These are phyloP conservation scores for Cryptococcus sp. DNA, from an alignment of 1,284 basidiomycete species.

Conservation along the genomic window DNA sequence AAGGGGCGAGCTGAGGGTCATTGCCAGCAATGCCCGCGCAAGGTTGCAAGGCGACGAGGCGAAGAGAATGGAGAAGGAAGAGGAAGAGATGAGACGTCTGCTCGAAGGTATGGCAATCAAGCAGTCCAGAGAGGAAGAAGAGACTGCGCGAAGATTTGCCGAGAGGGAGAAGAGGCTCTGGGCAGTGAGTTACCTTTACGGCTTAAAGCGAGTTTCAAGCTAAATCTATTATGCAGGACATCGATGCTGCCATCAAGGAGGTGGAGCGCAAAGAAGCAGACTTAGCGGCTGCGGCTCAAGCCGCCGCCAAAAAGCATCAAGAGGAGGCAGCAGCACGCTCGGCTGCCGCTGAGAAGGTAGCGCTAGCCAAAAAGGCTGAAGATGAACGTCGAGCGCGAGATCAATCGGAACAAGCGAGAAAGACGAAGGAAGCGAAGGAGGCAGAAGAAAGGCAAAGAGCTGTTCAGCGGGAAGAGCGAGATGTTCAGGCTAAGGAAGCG, in stretches of 20 bases:
- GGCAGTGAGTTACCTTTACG: constrained; percentile 32
- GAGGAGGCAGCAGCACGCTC: constrained; percentile 28
- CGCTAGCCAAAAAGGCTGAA: constrained; percentile 27
- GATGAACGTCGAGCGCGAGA: constrained; percentile 28
- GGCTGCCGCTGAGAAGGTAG: constrained; percentile 29
- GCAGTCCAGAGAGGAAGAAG: constrained; percentile 37
- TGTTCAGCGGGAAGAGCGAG: constrained; percentile 18
- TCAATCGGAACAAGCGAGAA: constrained; percentile 24
- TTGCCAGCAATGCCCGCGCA: constrained; percentile 26
- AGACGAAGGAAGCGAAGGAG: constrained; percentile 18
- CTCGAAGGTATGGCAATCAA: constrained; percentile 38
- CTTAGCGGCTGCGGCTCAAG: constrained; percentile 11
- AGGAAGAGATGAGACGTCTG: constrained; percentile 37
- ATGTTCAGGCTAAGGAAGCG: constrained; percentile 13
- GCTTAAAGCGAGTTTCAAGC: neutral
- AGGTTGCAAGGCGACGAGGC: constrained; percentile 20
- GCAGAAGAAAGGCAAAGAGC: constrained; percentile 11
- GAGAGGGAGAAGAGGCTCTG: constrained; percentile 43
- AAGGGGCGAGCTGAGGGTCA: constrained; percentile 19
- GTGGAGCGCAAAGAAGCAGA: constrained; percentile 30
- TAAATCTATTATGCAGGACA: constrained; percentile 24
- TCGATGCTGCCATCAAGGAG: constrained; percentile 40
- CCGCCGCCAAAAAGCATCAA: constrained; percentile 13
- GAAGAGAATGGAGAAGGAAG: constrained; percentile 22
- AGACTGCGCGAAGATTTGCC: constrained; percentile 28